Conservation (phyloP, 2,329 filamentous ascomycete species). For the Nemania bipapillata region DNA sequence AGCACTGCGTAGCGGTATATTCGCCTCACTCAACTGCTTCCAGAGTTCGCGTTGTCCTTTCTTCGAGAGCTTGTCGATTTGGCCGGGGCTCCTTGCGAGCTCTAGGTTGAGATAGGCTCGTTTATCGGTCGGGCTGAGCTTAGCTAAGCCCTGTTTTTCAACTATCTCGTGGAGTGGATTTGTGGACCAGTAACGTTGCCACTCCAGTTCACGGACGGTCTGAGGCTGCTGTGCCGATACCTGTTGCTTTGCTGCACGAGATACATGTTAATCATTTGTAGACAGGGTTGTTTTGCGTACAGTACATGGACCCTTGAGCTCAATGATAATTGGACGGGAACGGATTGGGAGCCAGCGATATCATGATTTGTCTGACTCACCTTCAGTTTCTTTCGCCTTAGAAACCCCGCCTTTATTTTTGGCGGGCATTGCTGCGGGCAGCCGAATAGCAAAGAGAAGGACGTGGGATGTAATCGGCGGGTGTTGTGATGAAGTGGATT, state of each 20-base stretch:
- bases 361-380: conserved; percentile 41
- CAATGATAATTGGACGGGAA: conserved; percentile 8
- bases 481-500: conserved; percentile 18
- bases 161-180: conserved; percentile 61
- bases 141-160: conserved; percentile 58
- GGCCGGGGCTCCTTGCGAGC: conserved; percentile 57
- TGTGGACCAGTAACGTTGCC: conserved; percentile 61
- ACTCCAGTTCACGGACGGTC: conserved; percentile 62
- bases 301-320: conserved; percentile 16
- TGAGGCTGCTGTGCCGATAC: conserved; percentile 51
- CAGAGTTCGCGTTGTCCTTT: conserved; percentile 57
- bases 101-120: conserved; percentile 61
- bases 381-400: conserved; percentile 47
- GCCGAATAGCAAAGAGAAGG: conserved; percentile 26
- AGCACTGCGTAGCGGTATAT: conserved; percentile 61
- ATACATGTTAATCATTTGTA: conserved; percentile 7
- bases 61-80: conserved; percentile 52
- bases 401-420: conserved; percentile 48
- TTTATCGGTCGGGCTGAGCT: conserved; percentile 61
- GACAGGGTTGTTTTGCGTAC: not conserved
- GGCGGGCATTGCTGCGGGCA: conserved; percentile 47
- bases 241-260: conserved; percentile 40
- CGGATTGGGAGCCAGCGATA: conserved; percentile 1
- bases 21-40: conserved; percentile 65
- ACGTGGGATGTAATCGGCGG: not conserved